phyloP scores from a whole-genome alignment of 495 filamentous ascomycete species.

The Penicillium psychrofluorescens region DNA sequence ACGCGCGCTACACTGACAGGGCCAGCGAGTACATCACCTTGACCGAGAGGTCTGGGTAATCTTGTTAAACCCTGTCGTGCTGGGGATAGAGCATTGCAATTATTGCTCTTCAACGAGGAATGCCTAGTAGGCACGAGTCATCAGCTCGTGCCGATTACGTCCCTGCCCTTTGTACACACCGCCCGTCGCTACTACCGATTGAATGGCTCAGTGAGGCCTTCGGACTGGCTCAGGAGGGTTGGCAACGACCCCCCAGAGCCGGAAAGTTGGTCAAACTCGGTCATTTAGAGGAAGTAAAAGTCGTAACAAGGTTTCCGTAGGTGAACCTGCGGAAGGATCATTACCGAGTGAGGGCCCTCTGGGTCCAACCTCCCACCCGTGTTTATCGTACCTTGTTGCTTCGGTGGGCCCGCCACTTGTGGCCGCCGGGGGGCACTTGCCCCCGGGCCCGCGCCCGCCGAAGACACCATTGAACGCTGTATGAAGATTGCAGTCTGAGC shows the following conservation, averaged over 20 bases:
- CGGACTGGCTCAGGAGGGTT: conserved; percentile 46
- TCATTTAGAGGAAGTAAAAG: conserved; percentile 69
- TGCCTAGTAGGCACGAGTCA: no score
- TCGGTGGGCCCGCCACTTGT: no score
- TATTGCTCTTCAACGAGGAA: no score
- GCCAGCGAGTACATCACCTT: conserved; percentile 42
- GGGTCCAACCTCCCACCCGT: conserved; percentile 15
- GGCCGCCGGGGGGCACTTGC: no score
- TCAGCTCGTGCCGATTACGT: no score
- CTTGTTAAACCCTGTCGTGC: no score
- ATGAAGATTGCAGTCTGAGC: no score
- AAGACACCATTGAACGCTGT: no score
- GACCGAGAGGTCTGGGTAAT: conserved; percentile 10
- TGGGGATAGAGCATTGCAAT: no score
- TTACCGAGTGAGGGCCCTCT: conserved; percentile 34
- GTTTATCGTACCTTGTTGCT: no score
- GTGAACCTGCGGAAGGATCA: conserved; percentile 64
- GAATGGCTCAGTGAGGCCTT: conserved; percentile 66
- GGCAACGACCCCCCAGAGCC: conserved; percentile 37
- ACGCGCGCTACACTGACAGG: conserved; percentile 7
- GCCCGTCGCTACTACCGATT: conserved; percentile 68
- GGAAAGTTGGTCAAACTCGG: conserved; percentile 65
- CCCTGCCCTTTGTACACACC: conserved; percentile 39
- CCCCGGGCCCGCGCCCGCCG: no score
- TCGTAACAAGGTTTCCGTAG: conserved; percentile 68